Percentiles rank a stretch among this genome's conserved stretches.
Evolutionary conservation across 331 rosid genomes (phyloP).

Genomic region (Phaseolus coccineus): DNA sequence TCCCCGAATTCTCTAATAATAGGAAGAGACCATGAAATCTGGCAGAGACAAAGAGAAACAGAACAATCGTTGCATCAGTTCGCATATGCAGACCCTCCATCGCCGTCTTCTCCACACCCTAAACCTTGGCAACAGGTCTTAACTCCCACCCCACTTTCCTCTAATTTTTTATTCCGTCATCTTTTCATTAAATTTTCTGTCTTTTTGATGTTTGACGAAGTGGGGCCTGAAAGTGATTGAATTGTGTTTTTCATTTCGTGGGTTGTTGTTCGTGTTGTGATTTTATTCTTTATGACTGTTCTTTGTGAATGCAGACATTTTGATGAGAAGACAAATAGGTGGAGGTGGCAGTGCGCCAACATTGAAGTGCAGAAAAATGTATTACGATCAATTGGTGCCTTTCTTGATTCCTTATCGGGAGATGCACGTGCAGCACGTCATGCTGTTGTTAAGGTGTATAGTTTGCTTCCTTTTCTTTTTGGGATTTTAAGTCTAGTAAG

Average conservation of each 20-base stretch:
- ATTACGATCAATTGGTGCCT: constrained; percentile 60
- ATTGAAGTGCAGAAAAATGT: constrained; percentile 81
- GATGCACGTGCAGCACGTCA: constrained; percentile 51
- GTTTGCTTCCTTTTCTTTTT: not conserved
- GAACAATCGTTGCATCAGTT: constrained; percentile 50
- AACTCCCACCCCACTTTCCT: not conserved
- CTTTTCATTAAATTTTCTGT: not conserved
- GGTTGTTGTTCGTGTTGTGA: constrained; percentile 10
- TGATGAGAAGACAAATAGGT: constrained; percentile 57
- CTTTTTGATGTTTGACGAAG: not conserved
- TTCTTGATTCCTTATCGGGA: constrained; percentile 70
- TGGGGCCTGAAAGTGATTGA: not conserved
- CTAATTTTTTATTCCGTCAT: not conserved
- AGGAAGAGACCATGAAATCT: constrained; percentile 53
- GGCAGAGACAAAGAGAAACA: constrained; percentile 58
- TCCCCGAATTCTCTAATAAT: not conserved
- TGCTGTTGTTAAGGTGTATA: constrained; percentile 64
- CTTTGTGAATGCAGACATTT: constrained; percentile 48
- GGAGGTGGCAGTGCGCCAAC: constrained; percentile 84
- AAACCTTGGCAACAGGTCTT: constrained; percentile 76
- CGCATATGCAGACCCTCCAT: constrained; percentile 64
- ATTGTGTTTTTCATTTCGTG: not conserved
- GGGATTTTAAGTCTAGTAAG: too few species aligned
- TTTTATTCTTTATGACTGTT: not conserved
- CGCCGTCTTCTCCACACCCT: constrained; percentile 79